A percentile compares a stretch with the other conserved stretches of the same genome.
Evolutionary conservation across 1,139 yeast genomes (phyloP).

Genomic region (Yamadazyma atlantica): DNA sequence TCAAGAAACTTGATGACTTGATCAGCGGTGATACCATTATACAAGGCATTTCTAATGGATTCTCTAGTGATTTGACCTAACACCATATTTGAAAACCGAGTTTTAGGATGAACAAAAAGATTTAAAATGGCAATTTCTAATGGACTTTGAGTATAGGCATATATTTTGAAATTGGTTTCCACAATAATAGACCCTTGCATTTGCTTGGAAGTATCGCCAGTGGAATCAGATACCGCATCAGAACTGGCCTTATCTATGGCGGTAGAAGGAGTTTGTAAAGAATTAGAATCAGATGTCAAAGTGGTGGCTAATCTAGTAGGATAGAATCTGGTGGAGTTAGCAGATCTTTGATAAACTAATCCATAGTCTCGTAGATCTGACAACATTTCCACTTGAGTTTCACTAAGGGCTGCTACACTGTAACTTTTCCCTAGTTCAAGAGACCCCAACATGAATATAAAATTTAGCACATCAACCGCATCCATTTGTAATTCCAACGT

Average conservation of each 20-base stretch:
- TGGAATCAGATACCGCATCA: constrained; percentile 16
- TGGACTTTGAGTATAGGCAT: constrained; percentile 94
- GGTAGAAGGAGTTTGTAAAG: constrained; percentile 66
- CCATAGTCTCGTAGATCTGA: constrained; percentile 93
- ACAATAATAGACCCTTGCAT: constrained; percentile 71
- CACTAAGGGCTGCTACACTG: constrained; percentile 66
- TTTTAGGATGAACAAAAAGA: constrained; percentile 77
- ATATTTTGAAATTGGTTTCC: constrained; percentile 90
- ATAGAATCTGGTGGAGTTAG: constrained; percentile 65
- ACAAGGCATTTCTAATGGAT: constrained; percentile 78
- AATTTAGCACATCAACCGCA: constrained; percentile 92
- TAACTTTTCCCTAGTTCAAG: constrained; percentile 89
- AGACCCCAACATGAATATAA: constrained; percentile 90
- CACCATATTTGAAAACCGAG: constrained; percentile 89
- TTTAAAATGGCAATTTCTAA: constrained; percentile 91
- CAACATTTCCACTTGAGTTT: constrained; percentile 82
- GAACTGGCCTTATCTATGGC: constrained; percentile 41
- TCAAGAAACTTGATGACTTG: constrained; percentile 88
- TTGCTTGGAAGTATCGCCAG: constrained; percentile 13
- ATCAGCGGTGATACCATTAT: constrained; percentile 91
- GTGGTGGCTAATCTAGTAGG: constrained; percentile 93
- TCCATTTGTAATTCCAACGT: constrained; percentile 87
- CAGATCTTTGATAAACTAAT: constrained; percentile 72
- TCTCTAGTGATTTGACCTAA: constrained; percentile 93
- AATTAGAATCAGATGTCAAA: constrained; percentile 78